These are phyloP conservation scores for Pseudoturritis turrita DNA, from an alignment of 345 rosid genomes.

Conservation along the genomic window DNA sequence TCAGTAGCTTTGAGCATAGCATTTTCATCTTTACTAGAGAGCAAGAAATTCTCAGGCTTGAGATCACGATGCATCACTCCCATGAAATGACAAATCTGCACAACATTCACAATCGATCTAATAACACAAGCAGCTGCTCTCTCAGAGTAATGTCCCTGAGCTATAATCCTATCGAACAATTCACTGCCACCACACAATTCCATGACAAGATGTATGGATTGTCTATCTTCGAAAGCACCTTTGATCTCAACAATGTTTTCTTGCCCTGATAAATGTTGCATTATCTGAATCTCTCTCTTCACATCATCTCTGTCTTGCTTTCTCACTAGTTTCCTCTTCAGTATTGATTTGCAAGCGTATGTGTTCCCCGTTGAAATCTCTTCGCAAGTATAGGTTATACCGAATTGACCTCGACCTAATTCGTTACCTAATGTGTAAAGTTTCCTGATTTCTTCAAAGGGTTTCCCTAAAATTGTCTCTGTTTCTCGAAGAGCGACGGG, in stretches of 20 bases:
- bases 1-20: constrained; percentile 78
- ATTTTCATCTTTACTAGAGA: constrained; percentile 48
- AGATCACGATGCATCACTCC: constrained; percentile 87
- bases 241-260: constrained; percentile 68
- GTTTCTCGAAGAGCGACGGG: constrained; percentile 20
- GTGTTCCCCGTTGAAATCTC: constrained; percentile 54
- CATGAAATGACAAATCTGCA: constrained; percentile 79
- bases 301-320: constrained; percentile 64
- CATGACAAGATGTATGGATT: constrained; percentile 78
- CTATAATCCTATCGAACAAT: constrained; percentile 76
- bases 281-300: constrained; percentile 67
- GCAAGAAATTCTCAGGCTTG: constrained; percentile 86
- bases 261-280: constrained; percentile 87
- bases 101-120: constrained; percentile 61
- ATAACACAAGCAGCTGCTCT: constrained; percentile 61
- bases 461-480: constrained; percentile 56
- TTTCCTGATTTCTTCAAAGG: constrained; percentile 57
- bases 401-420: constrained; percentile 88
- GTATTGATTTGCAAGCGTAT: constrained; percentile 78
- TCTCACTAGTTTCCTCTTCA: constrained; percentile 58
- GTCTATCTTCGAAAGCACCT: constrained; percentile 70
- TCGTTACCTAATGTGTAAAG: constrained; percentile 56
- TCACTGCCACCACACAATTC: constrained; percentile 88
- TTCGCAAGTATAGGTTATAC: constrained; percentile 63
- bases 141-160: constrained; percentile 70